A percentile compares a stretch with the other conserved stretches of the same genome.
Conservation (phyloP, 805 yeast species). For the Brettanomyces anomalus region DNA sequence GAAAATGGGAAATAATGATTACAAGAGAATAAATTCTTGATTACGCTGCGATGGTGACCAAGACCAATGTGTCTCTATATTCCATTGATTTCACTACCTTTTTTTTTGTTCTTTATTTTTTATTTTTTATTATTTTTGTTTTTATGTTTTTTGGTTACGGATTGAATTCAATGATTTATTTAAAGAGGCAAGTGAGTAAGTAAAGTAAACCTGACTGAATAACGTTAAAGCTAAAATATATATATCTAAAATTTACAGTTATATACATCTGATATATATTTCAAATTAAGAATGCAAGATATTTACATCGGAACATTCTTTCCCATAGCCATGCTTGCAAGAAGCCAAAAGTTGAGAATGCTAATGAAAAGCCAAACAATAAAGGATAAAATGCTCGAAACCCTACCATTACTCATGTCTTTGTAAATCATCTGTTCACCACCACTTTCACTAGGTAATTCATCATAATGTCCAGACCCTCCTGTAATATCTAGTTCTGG, state of each 20-base stretch:
- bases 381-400: conserved; percentile 45
- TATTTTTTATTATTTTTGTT: too few relatives aligned
- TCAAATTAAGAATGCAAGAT: background rate
- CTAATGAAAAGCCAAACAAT: conserved; percentile 65
- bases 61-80: too few relatives aligned
- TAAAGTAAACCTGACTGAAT: too few relatives aligned
- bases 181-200: too few relatives aligned
- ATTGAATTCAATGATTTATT: too few relatives aligned
- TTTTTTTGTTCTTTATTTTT: too few relatives aligned
- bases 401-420: conserved; percentile 64
- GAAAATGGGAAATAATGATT: too few relatives aligned
- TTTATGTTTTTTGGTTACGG: too few relatives aligned
- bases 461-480: conserved; percentile 3
- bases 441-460: background rate
- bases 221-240: background rate
- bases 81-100: too few relatives aligned
- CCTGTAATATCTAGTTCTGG: background rate
- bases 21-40: too few relatives aligned
- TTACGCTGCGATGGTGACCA: too few relatives aligned
- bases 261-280: background rate
- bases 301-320: conserved; percentile 21
- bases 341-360: conserved; percentile 60
- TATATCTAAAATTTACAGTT: background rate
- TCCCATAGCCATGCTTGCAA: conserved; percentile 29
- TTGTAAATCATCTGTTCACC: conserved; percentile 19